Conservation (phyloP, 495 filamentous ascomycete species). For the Tuber calosporum region DNA sequence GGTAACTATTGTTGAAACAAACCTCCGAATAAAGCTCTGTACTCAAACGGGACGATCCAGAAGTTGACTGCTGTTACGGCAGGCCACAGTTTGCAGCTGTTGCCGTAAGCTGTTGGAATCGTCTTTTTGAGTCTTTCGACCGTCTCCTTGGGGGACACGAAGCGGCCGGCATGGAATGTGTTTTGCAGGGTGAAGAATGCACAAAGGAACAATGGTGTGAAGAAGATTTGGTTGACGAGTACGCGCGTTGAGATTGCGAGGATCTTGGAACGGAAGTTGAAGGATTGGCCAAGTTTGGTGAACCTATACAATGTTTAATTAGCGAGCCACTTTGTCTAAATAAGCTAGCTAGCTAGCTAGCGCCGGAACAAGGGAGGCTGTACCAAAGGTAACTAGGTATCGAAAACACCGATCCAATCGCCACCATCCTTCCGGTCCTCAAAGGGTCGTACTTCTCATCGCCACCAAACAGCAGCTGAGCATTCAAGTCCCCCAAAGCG, state of each 20-base stretch:
- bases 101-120: slow-evolving; percentile 66
- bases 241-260: slow-evolving; percentile 69
- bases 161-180: slow-evolving; percentile 50
- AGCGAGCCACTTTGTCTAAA: neutral
- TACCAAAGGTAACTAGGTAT: slow-evolving; percentile 79
- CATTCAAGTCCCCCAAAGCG: slow-evolving; percentile 68
- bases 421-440: slow-evolving; percentile 62
- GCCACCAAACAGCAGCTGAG: slow-evolving; percentile 54
- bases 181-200: slow-evolving; percentile 89
- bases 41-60: slow-evolving; percentile 69
- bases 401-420: slow-evolving; percentile 62
- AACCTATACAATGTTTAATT: slow-evolving; percentile 52
- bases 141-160: slow-evolving; percentile 53
- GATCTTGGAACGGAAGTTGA: slow-evolving; percentile 67
- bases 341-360: slow-evolving; percentile 2
- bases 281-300: slow-evolving; percentile 66
- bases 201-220: slow-evolving; percentile 79
- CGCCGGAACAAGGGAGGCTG: slow-evolving; percentile 27
- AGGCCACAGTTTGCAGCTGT: slow-evolving; percentile 85
- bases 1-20: slow-evolving; percentile 22
- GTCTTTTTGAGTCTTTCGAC: slow-evolving; percentile 65
- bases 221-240: slow-evolving; percentile 68
- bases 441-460: slow-evolving; percentile 59
- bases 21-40: slow-evolving; percentile 69
- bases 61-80: slow-evolving; percentile 82